These are phyloP conservation scores for Moringa oleifera DNA, from an alignment of 345 rosid genomes.

Conservation along the genomic window DNA sequence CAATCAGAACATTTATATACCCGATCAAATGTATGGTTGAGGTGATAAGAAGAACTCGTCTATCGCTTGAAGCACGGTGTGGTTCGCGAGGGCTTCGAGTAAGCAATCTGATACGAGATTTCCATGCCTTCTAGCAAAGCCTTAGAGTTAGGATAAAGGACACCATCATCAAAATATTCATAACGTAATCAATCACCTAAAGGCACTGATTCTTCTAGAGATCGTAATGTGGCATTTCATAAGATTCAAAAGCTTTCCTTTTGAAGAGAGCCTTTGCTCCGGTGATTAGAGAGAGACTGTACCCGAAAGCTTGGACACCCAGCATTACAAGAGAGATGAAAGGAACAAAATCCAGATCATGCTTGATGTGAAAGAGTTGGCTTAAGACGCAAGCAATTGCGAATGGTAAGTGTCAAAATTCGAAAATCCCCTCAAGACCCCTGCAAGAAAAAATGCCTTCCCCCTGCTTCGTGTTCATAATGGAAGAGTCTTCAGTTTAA, in stretches of 20 bases:
- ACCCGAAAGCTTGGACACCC: constrained; percentile 83
- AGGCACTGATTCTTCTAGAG: constrained; percentile 65
- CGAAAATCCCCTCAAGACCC: constrained; percentile 72
- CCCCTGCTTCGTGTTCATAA: constrained; percentile 66
- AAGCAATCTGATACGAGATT: constrained; percentile 56
- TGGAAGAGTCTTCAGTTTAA: constrained; percentile 56
- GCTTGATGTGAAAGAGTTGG: constrained; percentile 55
- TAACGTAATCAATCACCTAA: constrained; percentile 56
- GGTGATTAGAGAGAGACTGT: no score
- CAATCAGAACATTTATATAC: constrained; percentile 40
- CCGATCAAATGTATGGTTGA: constrained; percentile 49
- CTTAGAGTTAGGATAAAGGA: constrained; percentile 68
- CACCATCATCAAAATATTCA: constrained; percentile 69
- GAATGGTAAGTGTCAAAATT: constrained; percentile 60
- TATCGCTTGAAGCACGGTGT: constrained; percentile 59
- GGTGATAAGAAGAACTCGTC: constrained; percentile 41
- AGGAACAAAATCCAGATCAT: constrained; percentile 37
- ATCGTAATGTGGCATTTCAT: constrained; percentile 39
- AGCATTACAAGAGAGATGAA: constrained; percentile 80
- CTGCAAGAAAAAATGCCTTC: constrained; percentile 76
- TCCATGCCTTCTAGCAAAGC: constrained; percentile 82
- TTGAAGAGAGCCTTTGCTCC: constrained; percentile 81
- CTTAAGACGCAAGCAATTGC: constrained; percentile 63
- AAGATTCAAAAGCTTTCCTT: constrained; percentile 42
- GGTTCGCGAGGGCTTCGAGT: constrained; percentile 48